Evolutionary conservation across 345 rosid genomes (phyloP), one percentile per base, ranked within the genome.

Genomic region (Atalantia buxifolia): DNA sequence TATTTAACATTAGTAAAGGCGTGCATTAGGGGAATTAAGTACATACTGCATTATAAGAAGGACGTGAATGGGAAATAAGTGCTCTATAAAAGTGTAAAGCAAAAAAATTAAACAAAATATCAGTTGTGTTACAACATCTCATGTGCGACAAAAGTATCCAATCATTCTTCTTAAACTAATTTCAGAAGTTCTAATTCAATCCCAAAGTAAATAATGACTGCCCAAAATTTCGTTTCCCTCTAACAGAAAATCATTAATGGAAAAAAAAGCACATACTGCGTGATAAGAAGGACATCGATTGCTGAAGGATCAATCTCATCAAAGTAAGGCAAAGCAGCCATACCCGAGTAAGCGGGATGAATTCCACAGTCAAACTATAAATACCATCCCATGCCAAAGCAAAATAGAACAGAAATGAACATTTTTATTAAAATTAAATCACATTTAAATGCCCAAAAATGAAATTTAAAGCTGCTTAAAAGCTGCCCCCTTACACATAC

Each of bases 291-390:
- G 7, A 92, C 96, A 64, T 95, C 99, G 59, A 93, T 86, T 42
- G 86, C 48, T 10, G 98, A 93, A 82, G 98, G 98, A 83, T 93
- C 98, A 74, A 95, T 95, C 77, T 95, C 98, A 88, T 95, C 98
- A 48, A 93, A 93, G 83, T 95, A 93, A 19, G 97, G 98, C 80
- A 93, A 83, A 27, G 99, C 97, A 65, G 98, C 89, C 99, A 95
- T 93, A 5, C 99, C 99, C 0, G 94, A 87, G 71, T 93, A 95
- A 42, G 90, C 96, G 13, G 94, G 99, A 74, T 95, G 92, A 81
- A 95, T 95, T 72, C 98, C 98, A 76, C 98, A 95, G 78, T 95
- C 98, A 79, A 95, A 93, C 98, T 95, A 77, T 27, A 81, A 72
- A 45, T 45, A 45, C 18, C 18, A 45, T 45, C 18, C 55, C 60